These are phyloP conservation scores for Potentilla sterilis DNA, from an alignment of 306 rosid genomes.

Conservation along the genomic window DNA sequence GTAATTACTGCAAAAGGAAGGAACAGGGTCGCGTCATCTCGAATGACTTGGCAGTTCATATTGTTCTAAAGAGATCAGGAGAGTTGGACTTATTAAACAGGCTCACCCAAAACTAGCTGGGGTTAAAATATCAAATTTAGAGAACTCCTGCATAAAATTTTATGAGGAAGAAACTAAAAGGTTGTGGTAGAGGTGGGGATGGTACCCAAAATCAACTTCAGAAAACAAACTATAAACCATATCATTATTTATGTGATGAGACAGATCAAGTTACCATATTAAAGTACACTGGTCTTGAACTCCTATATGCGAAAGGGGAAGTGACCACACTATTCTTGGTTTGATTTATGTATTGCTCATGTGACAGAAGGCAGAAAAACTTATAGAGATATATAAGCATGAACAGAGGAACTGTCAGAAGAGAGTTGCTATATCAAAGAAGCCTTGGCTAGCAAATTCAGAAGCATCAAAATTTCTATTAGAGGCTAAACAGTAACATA, in stretches of 20 bases:
- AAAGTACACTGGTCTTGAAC: not conserved
- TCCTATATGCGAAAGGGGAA: not conserved
- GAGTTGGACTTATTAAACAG: not conserved
- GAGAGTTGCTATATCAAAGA: not conserved
- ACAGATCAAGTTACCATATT: not conserved
- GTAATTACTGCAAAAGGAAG: not conserved
- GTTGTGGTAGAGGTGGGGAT: not conserved
- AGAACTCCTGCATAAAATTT: not conserved
- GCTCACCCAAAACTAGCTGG: not conserved
- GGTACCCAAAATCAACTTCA: not conserved
- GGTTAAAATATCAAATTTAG: not conserved
- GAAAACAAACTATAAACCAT: not conserved
- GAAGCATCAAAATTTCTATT: not conserved
- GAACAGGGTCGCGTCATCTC: not conserved
- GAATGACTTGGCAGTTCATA: not conserved
- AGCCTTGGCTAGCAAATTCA: not conserved
- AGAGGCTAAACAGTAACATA: not conserved
- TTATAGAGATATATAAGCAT: not conserved
- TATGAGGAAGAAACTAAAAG: not conserved
- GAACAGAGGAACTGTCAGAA: slow-evolving; percentile 15
- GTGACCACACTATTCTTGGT: not conserved
- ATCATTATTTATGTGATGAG: not conserved
- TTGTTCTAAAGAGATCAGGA: not conserved
- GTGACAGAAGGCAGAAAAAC: not conserved
- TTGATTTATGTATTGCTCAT: not conserved